Base-by-base conservation (phyloP, 2,329 filamentous ascomycete species). In the Arthrobotrys sphaeroides region DNA sequence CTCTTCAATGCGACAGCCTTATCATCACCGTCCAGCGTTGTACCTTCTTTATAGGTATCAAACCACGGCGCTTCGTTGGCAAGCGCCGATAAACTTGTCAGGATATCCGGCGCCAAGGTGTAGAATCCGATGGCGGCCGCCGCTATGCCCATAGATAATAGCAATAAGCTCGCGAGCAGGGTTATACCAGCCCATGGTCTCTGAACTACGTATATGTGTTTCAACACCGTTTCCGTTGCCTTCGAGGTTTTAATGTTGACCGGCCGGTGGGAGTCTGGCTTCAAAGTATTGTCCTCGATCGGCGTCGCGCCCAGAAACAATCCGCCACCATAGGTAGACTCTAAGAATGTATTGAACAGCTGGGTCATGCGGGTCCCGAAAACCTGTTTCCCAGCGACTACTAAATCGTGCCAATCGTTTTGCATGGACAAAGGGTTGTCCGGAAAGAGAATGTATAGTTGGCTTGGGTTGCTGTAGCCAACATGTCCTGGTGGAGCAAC, bases 31-130 rank as follows among this genome's bases (percentile, higher is more conserved):
- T 73, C 69, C 16, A 73, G 31, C 10, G 69, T 73, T 13, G 69
- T 73, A 3, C 51, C 69, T 33, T 73, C 69, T 24, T 73, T 73
- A n/a, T 60, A 51, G 2, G 69, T 73, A 62, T 73, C 69, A 38
- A 73, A 73, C 69, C 69, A 73, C 1, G 51, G 69, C 5, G 47
- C 67, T 33, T 73, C 69, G 18, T 67, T 73, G 10, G 69, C 61
- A 1, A 73, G 55, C 2, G 62, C 69, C 1, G 69, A 67, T 13
- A 73, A 20, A 31, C 69, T 73, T 1, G 69, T 73, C 45, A 73
- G 42, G 12, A 73, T 6, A 31, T 73, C 69, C 0, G 69, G 69
- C 1, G 69, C 62, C 0, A 73, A 36, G 7, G 69, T 73, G 36
- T 55, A 73, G 28, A 73, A 73, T 0, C 69, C 43, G 18, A 73